Evolutionary conservation across 108 stramenopile genomes (phyloP), one percentile per base, ranked within the genome.

Genomic region (Pseudonitzschia pungens): DNA sequence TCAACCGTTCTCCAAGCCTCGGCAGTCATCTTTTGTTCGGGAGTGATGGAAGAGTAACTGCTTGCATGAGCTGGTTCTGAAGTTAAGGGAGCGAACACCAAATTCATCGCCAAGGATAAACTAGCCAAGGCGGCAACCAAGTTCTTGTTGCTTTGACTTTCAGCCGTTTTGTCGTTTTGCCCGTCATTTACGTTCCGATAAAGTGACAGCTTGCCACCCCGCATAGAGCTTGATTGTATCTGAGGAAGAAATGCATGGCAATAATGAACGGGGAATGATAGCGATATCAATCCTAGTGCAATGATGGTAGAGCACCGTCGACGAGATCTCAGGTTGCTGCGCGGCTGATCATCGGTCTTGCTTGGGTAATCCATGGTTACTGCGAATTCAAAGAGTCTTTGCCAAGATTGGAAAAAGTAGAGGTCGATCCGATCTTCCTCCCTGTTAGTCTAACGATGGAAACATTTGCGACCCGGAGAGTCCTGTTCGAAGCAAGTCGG

Each of bases 1-100:
- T 97, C 96, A 24, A 97, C 92, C 31, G 76, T 71, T 15, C 92
- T 83, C 95, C 95, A 96, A 20, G 92, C 86, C 59, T 92, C 92
- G 56, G 95, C 86, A 42, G 90, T 85, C 71, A 90, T 69, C 70
- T 84, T 86, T 79, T 96, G 95, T 67, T 90, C 89, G 62, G 68
- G 70, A 15, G 92, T 82, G 44, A 93, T 67, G 48, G 94, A 87
- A 10, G 69, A 82, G 76, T 89, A 95, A 59, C 83, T 77, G 20
- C 84, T 65, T 10, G 89, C 86, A 7, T 53, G 29, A 1, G 76
- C 69, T n/a, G 44, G 58, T 43, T 66, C 28, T 36, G 55, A 41
- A 15, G 63, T 31, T 29, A 63, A 21, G 10, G 45, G 45, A 40
- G 0, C 32, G 29, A 62, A 40, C 27, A 26, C 27, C 66, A 67